Conservation (phyloP, 495 filamentous ascomycete genomes). For the Talaromyces stipitatus region DNA sequence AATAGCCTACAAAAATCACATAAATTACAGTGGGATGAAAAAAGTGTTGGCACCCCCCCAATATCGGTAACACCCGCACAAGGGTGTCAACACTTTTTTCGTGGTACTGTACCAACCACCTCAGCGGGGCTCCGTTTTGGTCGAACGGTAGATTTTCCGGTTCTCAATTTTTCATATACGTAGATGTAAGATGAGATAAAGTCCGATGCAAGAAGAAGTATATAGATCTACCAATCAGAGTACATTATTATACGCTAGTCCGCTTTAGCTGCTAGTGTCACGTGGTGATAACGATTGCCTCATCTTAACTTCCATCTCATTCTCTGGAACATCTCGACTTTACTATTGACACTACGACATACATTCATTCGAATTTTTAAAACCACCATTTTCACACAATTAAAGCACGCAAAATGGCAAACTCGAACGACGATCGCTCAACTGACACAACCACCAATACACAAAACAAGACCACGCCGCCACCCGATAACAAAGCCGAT, state of each 20-base stretch:
- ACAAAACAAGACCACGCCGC: background rate
- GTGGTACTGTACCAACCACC: too few species aligned
- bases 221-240: background rate
- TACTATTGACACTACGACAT: background rate
- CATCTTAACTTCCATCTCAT: slow-evolving; percentile 21
- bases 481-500: slow-evolving; percentile 9
- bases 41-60: too few species aligned
- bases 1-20: too few species aligned
- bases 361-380: background rate
- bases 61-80: too few species aligned
- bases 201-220: too few species aligned
- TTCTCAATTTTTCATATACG: too few species aligned
- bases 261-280: slow-evolving; percentile 12
- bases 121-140: too few species aligned
- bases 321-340: background rate
- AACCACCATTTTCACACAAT: background rate
- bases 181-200: too few species aligned
- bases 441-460: background rate
- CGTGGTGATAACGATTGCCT: slow-evolving; percentile 21
- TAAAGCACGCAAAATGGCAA: background rate
- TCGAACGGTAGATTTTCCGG: too few species aligned
- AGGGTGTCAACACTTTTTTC: too few species aligned
- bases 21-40: too few species aligned
- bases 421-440: background rate
- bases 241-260: background rate